phyloP scores from a whole-genome alignment of 768 basidiomycete species.

The Mycena leptocephala region DNA sequence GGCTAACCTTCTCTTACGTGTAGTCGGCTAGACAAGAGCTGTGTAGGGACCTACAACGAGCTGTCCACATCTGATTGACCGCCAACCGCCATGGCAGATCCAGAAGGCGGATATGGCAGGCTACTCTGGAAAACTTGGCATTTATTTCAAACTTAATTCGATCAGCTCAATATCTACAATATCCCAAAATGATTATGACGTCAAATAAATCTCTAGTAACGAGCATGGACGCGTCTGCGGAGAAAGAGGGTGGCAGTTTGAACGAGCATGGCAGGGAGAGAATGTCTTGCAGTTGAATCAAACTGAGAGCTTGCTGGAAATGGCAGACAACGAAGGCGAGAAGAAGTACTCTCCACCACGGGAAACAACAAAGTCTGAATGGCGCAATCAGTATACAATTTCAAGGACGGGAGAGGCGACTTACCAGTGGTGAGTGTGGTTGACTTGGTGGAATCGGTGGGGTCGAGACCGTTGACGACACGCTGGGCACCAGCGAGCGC shows the following conservation, averaged over 20 bases:
- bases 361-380: background rate
- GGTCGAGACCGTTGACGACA: background rate
- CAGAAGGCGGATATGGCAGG: too few species aligned
- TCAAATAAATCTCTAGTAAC: background rate
- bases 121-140: background rate
- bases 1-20: background rate
- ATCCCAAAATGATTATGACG: background rate
- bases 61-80: background rate
- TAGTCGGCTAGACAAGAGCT: constrained; percentile 6
- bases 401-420: background rate
- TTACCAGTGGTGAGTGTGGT: background rate
- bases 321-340: background rate
- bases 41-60: constrained; percentile 5
- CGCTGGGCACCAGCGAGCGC: background rate
- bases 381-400: background rate
- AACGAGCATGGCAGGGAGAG: background rate
- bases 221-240: too few species aligned
- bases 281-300: too few species aligned
- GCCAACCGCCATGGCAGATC: too few species aligned
- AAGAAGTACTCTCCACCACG: background rate
- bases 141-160: background rate
- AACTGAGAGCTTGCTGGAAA: background rate
- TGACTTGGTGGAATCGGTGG: background rate
- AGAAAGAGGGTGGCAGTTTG: background rate
- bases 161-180: background rate